Percentiles rank a stretch among this genome's conserved stretches.
Conservation (phyloP, 1,284 basidiomycete genomes). For the Gomphus sp. region DNA sequence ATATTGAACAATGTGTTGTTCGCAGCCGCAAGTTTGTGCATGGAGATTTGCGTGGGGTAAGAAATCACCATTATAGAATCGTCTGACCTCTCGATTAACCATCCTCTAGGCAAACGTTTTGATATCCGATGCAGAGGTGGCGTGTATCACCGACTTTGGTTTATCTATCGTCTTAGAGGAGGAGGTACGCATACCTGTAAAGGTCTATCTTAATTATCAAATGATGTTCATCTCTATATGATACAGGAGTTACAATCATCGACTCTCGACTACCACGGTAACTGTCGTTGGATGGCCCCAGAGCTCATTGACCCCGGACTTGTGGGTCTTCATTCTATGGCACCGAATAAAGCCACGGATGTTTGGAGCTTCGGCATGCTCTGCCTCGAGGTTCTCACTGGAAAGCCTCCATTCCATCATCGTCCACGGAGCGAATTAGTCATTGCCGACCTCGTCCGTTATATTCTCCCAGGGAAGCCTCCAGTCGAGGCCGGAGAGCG, state of each 20-base stretch:
- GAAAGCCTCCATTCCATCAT: conserved; percentile 26
- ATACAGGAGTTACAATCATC: conserved; percentile 16
- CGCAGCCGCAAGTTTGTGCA: conserved; percentile 28
- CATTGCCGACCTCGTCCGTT: conserved; percentile 21
- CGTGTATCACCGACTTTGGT: conserved; percentile 33
- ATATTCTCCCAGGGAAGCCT: conserved; percentile 25
- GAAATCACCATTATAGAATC: conserved; percentile 6
- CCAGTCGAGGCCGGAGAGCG: conserved; percentile 15
- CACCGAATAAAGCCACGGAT: conserved; percentile 22
- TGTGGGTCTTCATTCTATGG: conserved; percentile 22
- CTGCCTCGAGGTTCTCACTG: conserved; percentile 33
- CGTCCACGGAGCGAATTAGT: conserved; percentile 22
- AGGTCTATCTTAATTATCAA: conserved; percentile 2
- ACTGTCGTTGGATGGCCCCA: conserved; percentile 30
- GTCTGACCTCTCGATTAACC: neutral
- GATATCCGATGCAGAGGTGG: conserved; percentile 26
- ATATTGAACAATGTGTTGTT: neutral
- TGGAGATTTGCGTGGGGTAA: conserved; percentile 36
- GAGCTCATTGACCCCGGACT: conserved; percentile 22
- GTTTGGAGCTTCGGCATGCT: conserved; percentile 39
- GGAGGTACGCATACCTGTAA: conserved; percentile 19
- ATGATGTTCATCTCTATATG: conserved; percentile 18
- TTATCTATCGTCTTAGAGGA: conserved; percentile 30
- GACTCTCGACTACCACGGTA: conserved; percentile 15
- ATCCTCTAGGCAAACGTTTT: conserved; percentile 29